phyloP scores from a whole-genome alignment of 495 filamentous ascomycete genomes.

The Pyrenopolyporus hunteri region DNA sequence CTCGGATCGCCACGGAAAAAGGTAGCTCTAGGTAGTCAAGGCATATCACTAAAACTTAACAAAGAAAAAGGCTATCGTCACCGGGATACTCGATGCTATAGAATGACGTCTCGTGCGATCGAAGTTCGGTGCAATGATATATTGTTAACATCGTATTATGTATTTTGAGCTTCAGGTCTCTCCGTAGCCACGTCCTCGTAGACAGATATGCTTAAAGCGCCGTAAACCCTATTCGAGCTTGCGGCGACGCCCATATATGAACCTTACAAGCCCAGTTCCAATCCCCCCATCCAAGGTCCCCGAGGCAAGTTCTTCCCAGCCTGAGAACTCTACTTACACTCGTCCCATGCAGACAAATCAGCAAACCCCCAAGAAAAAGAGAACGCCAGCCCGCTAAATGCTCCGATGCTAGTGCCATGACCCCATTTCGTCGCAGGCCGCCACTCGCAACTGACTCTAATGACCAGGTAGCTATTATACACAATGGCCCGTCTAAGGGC shows the following conservation, averaged over 20 bases:
- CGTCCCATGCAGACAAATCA: slow-evolving; percentile 7
- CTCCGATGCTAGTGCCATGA: slow-evolving; percentile 25
- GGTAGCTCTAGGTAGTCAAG: no score
- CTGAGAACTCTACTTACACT: slow-evolving; percentile 12
- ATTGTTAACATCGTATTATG: slow-evolving; percentile 36
- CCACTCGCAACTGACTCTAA: slow-evolving; percentile 25
- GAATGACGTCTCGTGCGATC: not conserved
- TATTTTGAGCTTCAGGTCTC: slow-evolving; percentile 18
- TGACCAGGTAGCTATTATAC: slow-evolving; percentile 43
- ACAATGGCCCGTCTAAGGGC: slow-evolving; percentile 30
- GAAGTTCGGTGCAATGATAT: slow-evolving; percentile 21
- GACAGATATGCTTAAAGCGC: slow-evolving; percentile 10
- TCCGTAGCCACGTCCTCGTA: slow-evolving; percentile 19
- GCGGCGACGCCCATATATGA: slow-evolving; percentile 14
- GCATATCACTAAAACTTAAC: no score
- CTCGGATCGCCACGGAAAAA: no score
- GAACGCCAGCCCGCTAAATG: slow-evolving; percentile 35
- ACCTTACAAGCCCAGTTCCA: slow-evolving; percentile 1
- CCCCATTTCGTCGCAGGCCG: slow-evolving; percentile 13
- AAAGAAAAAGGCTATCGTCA: no score
- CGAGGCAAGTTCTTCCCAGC: slow-evolving; percentile 3
- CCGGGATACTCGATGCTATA: slow-evolving; percentile 1
- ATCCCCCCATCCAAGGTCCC: slow-evolving; percentile 28
- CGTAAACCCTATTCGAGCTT: slow-evolving; percentile 11
- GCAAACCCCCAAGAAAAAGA: slow-evolving; percentile 15